Evolutionary conservation across 805 yeast species (phyloP).

Genomic region (Ogataea degrootiae): DNA sequence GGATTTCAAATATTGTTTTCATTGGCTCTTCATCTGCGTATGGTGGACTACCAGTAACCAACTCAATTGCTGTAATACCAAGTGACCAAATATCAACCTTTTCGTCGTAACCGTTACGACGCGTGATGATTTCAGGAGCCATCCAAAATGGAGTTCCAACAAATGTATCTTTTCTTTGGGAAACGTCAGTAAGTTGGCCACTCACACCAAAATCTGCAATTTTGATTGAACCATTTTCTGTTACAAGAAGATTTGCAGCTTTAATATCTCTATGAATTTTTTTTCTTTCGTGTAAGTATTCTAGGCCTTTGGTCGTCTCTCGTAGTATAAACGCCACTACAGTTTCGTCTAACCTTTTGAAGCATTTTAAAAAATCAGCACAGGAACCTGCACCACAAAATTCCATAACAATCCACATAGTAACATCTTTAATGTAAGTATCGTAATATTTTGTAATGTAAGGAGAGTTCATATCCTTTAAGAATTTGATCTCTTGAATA

Average conservation of each 20-base stretch:
- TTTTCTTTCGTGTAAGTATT: conserved; percentile 67
- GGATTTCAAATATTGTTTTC: conserved; percentile 70
- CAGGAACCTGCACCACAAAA: conserved; percentile 95
- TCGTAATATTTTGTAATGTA: conserved; percentile 64
- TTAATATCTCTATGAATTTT: conserved; percentile 89
- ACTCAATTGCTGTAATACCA: conserved; percentile 88
- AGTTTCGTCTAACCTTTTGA: conserved; percentile 52
- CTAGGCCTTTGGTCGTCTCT: conserved; percentile 65
- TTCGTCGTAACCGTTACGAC: conserved; percentile 61
- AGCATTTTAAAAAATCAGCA: conserved; percentile 60
- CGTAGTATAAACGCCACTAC: conserved; percentile 57
- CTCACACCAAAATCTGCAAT: conserved; percentile 93
- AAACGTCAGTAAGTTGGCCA: conserved; percentile 64
- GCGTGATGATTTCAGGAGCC: conserved; percentile 91
- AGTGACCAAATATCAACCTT: conserved; percentile 95
- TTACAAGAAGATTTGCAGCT: conserved; percentile 80
- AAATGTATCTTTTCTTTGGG: conserved; percentile 59
- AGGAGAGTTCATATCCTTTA: conserved; percentile 61
- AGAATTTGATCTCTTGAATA: conserved; percentile 72
- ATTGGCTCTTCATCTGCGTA: conserved; percentile 66
- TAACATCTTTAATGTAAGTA: conserved; percentile 58
- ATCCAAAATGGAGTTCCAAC: conserved; percentile 98
- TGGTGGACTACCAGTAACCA: conserved; percentile 82
- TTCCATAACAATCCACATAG: conserved; percentile 91
- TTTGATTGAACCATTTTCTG: conserved; percentile 65